Percentiles rank a stretch among this genome's conserved stretches.
Conservation (phyloP, 1,139 yeast species). For the Keqinozyma sinolaborantium region DNA sequence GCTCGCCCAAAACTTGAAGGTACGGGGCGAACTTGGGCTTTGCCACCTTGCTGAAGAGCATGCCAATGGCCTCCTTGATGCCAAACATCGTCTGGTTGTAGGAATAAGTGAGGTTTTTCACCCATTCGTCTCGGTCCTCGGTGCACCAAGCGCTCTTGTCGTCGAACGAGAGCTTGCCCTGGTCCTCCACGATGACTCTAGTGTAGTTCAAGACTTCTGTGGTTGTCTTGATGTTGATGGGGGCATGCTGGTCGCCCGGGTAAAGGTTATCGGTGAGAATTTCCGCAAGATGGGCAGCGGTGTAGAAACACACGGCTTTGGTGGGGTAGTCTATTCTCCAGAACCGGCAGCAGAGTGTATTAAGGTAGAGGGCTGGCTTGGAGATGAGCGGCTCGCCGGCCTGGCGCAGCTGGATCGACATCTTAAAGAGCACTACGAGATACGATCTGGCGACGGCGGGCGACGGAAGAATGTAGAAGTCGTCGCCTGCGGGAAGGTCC, state of each 20-base stretch:
- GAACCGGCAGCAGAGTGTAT: conserved; percentile 44
- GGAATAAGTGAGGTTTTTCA: conserved; percentile 41
- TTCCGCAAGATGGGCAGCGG: conserved; percentile 48
- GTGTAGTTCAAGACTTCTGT: conserved; percentile 25
- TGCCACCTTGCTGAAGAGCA: conserved; percentile 43
- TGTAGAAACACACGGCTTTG: conserved; percentile 47
- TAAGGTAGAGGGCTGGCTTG: conserved; percentile 38
- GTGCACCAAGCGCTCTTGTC: conserved; percentile 41
- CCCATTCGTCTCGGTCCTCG: conserved; percentile 53
- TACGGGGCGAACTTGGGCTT: conserved; percentile 65
- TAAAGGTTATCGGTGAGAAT: conserved; percentile 30
- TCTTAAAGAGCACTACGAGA: conserved; percentile 23
- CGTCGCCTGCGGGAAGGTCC: conserved; percentile 28
- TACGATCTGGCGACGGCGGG: conserved; percentile 25
- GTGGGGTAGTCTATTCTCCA: conserved; percentile 64
- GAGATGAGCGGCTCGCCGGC: conserved; percentile 25
- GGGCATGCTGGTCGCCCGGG: conserved; percentile 22
- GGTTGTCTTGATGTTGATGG: conserved; percentile 27
- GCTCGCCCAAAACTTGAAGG: conserved; percentile 48
- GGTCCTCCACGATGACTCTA: conserved; percentile 28
- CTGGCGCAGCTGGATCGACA: conserved; percentile 24
- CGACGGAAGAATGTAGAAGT: conserved; percentile 41
- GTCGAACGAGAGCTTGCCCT: conserved; percentile 31
- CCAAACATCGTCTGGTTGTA: conserved; percentile 48
- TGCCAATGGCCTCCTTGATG: conserved; percentile 41